Conservation (phyloP, 805 yeast species). For the Diddensiella caesifluorescens region DNA sequence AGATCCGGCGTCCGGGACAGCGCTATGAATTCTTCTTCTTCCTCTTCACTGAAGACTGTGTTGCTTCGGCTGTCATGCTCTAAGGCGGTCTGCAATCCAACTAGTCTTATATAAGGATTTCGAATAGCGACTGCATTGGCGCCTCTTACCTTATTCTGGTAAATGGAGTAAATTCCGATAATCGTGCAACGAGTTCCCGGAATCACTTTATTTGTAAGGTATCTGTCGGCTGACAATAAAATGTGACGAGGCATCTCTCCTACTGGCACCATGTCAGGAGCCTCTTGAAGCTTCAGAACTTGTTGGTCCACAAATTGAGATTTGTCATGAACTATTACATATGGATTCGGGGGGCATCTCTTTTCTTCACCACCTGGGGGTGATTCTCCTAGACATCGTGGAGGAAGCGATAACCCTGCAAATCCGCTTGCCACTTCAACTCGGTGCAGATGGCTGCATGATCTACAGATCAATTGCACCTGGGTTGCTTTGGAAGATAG, state of each 20-base stretch:
- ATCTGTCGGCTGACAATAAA: slow-evolving; percentile 79
- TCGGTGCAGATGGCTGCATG: slow-evolving; percentile 75
- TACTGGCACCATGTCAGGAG: slow-evolving; percentile 98
- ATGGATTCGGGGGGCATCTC: slow-evolving; percentile 88
- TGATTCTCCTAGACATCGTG: slow-evolving; percentile 52
- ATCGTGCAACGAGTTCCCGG: slow-evolving; percentile 95
- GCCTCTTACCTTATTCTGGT: slow-evolving; percentile 55
- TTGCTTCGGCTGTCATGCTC: slow-evolving; percentile 58
- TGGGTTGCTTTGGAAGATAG: slow-evolving; percentile 80
- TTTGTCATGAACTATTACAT: slow-evolving; percentile 86
- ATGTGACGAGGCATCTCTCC: slow-evolving; percentile 99
- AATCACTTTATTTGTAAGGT: slow-evolving; percentile 79
- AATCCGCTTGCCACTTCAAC: slow-evolving; percentile 61
- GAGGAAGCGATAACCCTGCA: slow-evolving; percentile 65
- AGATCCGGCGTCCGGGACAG: slow-evolving; percentile 79
- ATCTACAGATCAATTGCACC: slow-evolving; percentile 79
- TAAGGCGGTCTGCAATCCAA: slow-evolving; percentile 83
- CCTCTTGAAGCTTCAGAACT: slow-evolving; percentile 84
- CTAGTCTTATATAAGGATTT: slow-evolving; percentile 80
- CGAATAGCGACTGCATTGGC: slow-evolving; percentile 75
- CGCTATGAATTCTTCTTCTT: slow-evolving; percentile 83
- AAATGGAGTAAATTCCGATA: slow-evolving; percentile 88
- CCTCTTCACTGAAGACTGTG: slow-evolving; percentile 76
- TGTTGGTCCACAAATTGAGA: slow-evolving; percentile 95
- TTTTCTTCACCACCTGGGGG: slow-evolving; percentile 43